A percentile compares a stretch with the other conserved stretches of the same genome.
Evolutionary conservation across 441 rosid genomes (phyloP).

Genomic region (Adansonia gregorii): DNA sequence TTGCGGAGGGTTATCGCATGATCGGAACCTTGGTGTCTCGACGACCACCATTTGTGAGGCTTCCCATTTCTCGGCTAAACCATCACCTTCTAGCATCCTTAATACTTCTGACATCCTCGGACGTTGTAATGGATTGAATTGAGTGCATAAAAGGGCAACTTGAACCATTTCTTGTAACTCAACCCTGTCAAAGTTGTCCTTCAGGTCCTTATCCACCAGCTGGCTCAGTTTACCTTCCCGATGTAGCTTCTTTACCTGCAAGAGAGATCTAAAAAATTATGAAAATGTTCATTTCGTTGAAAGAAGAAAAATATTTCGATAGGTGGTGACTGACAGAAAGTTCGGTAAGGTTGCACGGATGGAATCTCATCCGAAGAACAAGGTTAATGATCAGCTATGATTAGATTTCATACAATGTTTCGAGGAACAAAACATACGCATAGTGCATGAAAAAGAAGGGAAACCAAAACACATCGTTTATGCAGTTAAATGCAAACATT

Average conservation of each 20-base stretch:
- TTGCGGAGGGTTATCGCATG: slow-evolving; percentile 43
- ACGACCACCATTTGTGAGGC: slow-evolving; percentile 44
- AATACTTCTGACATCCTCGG: slow-evolving; percentile 86
- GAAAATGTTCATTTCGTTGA: not conserved
- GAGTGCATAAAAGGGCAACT: slow-evolving; percentile 86
- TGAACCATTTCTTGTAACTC: slow-evolving; percentile 84
- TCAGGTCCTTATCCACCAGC: slow-evolving; percentile 76
- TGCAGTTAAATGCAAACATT: not conserved
- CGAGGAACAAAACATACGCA: not conserved
- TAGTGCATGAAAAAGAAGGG: not conserved
- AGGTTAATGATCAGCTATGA: not conserved
- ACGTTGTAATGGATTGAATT: slow-evolving; percentile 67
- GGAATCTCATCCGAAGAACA: not conserved
- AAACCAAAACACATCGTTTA: not conserved
- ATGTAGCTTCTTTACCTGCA: slow-evolving; percentile 87
- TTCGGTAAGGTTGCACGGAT: not conserved
- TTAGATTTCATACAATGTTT: not conserved
- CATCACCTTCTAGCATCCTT: slow-evolving; percentile 88
- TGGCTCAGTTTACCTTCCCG: slow-evolving; percentile 74
- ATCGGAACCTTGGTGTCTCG: slow-evolving; percentile 50
- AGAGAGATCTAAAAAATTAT: not conserved
- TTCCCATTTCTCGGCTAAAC: slow-evolving; percentile 89
- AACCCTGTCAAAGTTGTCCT: slow-evolving; percentile 57
- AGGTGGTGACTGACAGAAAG: not conserved
- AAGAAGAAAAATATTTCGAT: not conserved